These are phyloP conservation scores for Apiotrichum gamsii DNA, from an alignment of 1,284 basidiomycete species.

Conservation along the genomic window DNA sequence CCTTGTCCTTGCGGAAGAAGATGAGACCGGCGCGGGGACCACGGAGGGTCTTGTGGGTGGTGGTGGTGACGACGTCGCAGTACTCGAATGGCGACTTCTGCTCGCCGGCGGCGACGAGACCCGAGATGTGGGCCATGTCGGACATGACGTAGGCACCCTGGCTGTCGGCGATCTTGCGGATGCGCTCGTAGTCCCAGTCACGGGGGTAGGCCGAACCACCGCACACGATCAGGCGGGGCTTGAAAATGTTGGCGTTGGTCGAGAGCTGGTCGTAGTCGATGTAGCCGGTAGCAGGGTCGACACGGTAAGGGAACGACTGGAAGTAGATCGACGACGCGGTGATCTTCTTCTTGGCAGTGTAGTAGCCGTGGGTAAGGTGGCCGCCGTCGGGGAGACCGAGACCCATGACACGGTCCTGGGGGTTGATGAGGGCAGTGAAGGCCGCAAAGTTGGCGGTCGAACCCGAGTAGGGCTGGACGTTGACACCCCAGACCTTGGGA, in stretches of 20 bases:
- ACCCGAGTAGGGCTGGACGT: slow-evolving; percentile 98
- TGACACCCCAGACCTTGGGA: slow-evolving; percentile 86
- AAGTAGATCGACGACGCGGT: slow-evolving; percentile 99
- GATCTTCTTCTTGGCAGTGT: slow-evolving; percentile 99
- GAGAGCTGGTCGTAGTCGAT: slow-evolving; percentile 84
- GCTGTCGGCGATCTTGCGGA: slow-evolving; percentile 75
- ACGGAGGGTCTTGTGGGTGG: slow-evolving; percentile 98
- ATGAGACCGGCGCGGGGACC: slow-evolving; percentile 97
- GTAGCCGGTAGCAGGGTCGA: slow-evolving; percentile 75
- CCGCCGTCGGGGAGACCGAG: slow-evolving; percentile 97
- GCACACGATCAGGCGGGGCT: slow-evolving; percentile 92
- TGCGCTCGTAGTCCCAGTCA: slow-evolving; percentile 88
- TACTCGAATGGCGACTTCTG: slow-evolving; percentile 90
- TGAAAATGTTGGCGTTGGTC: slow-evolving; percentile 89
- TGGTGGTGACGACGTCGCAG: slow-evolving; percentile 96
- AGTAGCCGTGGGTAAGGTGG: slow-evolving; percentile 96
- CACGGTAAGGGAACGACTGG: slow-evolving; percentile 95
- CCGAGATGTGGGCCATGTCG: slow-evolving; percentile 97
- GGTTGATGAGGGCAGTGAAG: slow-evolving; percentile 92
- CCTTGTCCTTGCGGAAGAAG: slow-evolving; percentile 95
- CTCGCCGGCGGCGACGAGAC: slow-evolving; percentile 89
- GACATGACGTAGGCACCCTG: slow-evolving; percentile 90
- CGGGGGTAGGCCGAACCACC: slow-evolving; percentile 98
- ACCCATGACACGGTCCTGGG: slow-evolving; percentile 98
- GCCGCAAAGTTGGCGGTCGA: slow-evolving; percentile 95